These are phyloP conservation scores for Neofusicoccum ribis DNA, from an alignment of 2,329 filamentous ascomycete species.

Conservation along the genomic window DNA sequence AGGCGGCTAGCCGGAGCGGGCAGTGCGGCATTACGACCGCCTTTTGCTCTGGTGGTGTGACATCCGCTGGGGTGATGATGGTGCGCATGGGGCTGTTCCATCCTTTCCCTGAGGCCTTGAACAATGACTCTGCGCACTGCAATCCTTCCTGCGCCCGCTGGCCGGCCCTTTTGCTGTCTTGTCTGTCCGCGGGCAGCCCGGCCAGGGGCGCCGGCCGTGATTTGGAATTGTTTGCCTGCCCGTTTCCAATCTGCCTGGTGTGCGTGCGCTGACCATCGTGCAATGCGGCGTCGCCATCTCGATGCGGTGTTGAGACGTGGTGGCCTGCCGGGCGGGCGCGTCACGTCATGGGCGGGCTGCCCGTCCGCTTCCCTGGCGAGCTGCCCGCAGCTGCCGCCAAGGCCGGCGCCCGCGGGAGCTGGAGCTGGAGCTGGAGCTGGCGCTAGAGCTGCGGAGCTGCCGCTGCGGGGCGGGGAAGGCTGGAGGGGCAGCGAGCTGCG, in stretches of 20 bases:
- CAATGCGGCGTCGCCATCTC: constrained; percentile 1
- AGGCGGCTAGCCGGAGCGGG: constrained; percentile 5
- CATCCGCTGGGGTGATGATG: constrained; percentile 13
- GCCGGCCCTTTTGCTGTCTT: not conserved
- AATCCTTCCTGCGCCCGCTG: not conserved
- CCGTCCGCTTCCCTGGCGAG: too few relatives aligned
- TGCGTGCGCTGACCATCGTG: constrained; percentile 4
- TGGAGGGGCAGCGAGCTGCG: not conserved
- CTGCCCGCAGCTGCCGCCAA: not conserved
- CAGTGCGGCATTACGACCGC: constrained; percentile 4
- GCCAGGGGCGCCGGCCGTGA: not conserved
- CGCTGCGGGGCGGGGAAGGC: not conserved
- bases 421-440: too few relatives aligned
- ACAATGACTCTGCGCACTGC: not conserved
- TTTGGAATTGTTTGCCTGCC: constrained; percentile 2
- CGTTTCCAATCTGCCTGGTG: not conserved
- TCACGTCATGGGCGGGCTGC: not conserved
- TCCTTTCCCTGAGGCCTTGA: not conserved
- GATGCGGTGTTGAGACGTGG: constrained; percentile 13
- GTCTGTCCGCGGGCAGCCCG: not conserved
- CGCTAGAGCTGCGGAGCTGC: not conserved
- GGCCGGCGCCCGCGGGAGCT: too few relatives aligned
- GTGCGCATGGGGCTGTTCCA: constrained; percentile 1
- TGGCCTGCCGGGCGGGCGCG: not conserved
- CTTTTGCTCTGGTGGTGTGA: constrained; percentile 9